Base-by-base conservation (phyloP, 2,329 filamentous ascomycete genomes). In the Kalmusia sp. region DNA sequence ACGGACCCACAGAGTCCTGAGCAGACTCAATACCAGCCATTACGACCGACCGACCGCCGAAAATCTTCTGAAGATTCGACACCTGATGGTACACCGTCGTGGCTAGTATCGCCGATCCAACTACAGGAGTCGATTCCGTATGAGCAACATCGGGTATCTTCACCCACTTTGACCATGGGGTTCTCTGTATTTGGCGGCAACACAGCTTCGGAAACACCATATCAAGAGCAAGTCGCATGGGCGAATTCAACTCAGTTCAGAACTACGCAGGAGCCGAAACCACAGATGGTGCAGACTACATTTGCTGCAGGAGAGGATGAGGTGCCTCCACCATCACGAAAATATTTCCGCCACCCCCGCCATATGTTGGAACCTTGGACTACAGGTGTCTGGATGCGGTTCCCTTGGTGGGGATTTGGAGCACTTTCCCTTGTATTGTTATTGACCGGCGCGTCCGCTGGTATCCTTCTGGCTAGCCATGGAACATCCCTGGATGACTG, bases 391-490 rank as follows among this genome's bases (percentile, higher is more conserved):
- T 63, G 62, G 62, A 25, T 34, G 21, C 43, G 58, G 25, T 59
- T 68, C 50, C 65, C 65, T 3, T 56, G 57, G 57, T 58, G 38
- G 40, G 64, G 64, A 4, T 52, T 63, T 30, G 57, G 54, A 9
- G 56, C 64, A 19, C 35, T 65, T 12, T 44, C 59, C 21, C 6
- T 38, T 25, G 37, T 61, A 6, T 22, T 59, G 38, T 14, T 57
- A 31, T 50, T 65, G 24, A 66, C 63, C 6, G 58, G 55, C 22
- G 57, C 53, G n/a, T 63, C 62, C 12, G 52, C 58, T 31, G 57
- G 52, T 25, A 54, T 68, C 3, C 48, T 65, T 14, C 50, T 65
- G 12, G 58, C 60, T 2, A 61, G 55, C 40, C 38, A 66, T 41
- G 57, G 52, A 9, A 61, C 34, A 1, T 30, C 53, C 4, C 30